Conservation (phyloP, 306 rosid species). For the Luffa acutangula region DNA sequence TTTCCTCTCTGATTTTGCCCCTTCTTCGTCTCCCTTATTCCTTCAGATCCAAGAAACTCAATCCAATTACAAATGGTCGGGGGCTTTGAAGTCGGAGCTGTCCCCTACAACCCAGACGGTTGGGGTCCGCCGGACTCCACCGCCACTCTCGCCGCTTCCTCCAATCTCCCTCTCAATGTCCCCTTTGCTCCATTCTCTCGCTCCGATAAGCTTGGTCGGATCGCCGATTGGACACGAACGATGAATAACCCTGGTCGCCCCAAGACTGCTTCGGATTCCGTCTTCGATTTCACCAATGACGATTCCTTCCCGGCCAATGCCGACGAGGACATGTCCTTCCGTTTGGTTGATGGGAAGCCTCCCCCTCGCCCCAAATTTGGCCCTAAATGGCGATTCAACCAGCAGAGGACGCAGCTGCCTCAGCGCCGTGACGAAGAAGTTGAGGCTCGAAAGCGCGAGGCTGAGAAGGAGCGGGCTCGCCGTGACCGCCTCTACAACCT, state of each 20-base stretch:
- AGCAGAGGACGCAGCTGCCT: constrained; percentile 56
- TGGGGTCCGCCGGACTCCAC: constrained; percentile 82
- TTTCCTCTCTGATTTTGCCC: background rate
- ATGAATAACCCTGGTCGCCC: constrained; percentile 51
- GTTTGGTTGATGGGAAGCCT: constrained; percentile 78
- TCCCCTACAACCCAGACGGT: constrained; percentile 70
- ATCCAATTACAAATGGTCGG: constrained; percentile 8
- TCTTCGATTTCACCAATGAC: constrained; percentile 74
- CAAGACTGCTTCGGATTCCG: constrained; percentile 66
- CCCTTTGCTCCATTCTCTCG: constrained; percentile 93
- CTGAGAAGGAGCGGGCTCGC: constrained; percentile 86
- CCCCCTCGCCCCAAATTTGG: constrained; percentile 82
- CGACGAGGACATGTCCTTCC: constrained; percentile 59
- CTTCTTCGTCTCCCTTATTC: background rate
- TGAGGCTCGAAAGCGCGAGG: constrained; percentile 73
- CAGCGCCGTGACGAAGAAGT: constrained; percentile 94
- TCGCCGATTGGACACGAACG: constrained; percentile 85
- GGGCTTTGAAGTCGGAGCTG: constrained; percentile 59
- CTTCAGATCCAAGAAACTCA: background rate
- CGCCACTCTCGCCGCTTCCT: constrained; percentile 11
- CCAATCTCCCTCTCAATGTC: constrained; percentile 55
- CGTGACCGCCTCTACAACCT: constrained; percentile 68
- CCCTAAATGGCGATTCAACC: constrained; percentile 82
- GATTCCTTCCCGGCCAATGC: constrained; percentile 63
- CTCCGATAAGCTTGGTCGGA: constrained; percentile 76